phyloP scores from a whole-genome alignment of 2,329 filamentous ascomycete genomes.

The Colletotrichum lentis region DNA sequence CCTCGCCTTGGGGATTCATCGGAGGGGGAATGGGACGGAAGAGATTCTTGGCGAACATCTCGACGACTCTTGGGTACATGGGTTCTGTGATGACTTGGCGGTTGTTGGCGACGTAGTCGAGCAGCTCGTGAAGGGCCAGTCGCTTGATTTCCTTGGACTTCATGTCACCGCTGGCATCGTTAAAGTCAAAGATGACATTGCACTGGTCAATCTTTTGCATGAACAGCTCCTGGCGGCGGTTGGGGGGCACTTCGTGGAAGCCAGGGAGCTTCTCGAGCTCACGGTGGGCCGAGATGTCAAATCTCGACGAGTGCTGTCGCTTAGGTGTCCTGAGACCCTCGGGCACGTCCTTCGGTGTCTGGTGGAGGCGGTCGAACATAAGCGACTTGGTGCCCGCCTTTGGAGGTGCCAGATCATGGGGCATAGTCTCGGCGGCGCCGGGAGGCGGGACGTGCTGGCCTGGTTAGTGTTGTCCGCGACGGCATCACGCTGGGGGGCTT shows the following conservation, averaged over 20 bases:
- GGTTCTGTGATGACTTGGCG: slow-evolving; percentile 97
- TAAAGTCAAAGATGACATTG: slow-evolving; percentile 99
- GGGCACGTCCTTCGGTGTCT: slow-evolving; percentile 94
- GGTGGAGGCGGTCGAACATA: slow-evolving; percentile 87
- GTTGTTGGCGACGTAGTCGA: slow-evolving; percentile 99
- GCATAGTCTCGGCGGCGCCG: slow-evolving; percentile 96
- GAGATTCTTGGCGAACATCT: slow-evolving; percentile 99
- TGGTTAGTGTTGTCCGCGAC: slow-evolving; percentile 2
- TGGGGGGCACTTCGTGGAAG: slow-evolving; percentile 96
- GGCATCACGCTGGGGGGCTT: slow-evolving; percentile 52
- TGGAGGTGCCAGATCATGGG: slow-evolving; percentile 92
- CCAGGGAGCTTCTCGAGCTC: slow-evolving; percentile 97
- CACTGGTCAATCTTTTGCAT: slow-evolving; percentile 99
- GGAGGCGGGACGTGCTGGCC: slow-evolving; percentile 87
- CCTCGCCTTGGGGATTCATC: slow-evolving; percentile 96
- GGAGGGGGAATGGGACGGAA: slow-evolving; percentile 97
- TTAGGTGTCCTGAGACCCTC: slow-evolving; percentile 95
- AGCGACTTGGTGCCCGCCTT: slow-evolving; percentile 90
- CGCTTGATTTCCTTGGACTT: slow-evolving; percentile 99
- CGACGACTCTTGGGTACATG: slow-evolving; percentile 98
- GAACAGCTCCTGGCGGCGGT: slow-evolving; percentile 93
- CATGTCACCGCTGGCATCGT: slow-evolving; percentile 97
- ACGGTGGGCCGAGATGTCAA: slow-evolving; percentile 95
- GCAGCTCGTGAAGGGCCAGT: slow-evolving; percentile 89
- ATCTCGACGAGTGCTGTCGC: slow-evolving; percentile 95